phyloP scores from a whole-genome alignment of 73 alveolate species.

The Tetrahymena elliotti region DNA sequence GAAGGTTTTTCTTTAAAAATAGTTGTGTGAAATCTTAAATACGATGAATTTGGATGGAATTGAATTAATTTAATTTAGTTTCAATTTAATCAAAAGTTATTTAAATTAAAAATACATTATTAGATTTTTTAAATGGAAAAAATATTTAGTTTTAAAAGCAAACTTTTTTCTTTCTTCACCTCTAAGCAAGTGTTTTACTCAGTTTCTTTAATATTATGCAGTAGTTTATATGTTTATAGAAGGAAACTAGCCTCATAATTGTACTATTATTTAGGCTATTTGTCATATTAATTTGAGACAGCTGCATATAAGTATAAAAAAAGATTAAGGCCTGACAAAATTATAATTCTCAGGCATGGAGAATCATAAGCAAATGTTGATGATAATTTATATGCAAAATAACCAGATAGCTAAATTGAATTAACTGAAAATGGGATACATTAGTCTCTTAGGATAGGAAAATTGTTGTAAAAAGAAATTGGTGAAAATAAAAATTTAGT shows the following conservation, averaged over 20 bases:
- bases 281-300: neutral
- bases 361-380: neutral
- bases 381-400: neutral
- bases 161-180: neutral
- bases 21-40: neutral
- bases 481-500: neutral
- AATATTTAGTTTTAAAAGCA: neutral
- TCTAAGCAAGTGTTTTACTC: neutral
- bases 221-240: neutral
- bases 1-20: too few relatives aligned
- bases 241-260: neutral
- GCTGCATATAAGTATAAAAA: neutral
- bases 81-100: neutral
- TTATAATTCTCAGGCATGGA: neutral
- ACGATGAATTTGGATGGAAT: neutral
- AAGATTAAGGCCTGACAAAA: neutral
- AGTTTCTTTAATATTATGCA: neutral
- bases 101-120: neutral
- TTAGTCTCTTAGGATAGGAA: neutral
- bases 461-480: neutral
- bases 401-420: neutral
- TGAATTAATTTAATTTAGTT: neutral
- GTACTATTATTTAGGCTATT: neutral
- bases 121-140: neutral
- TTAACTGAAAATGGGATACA: neutral